Evolutionary conservation across 1,284 basidiomycete genomes (phyloP).

Genomic region (Cutaneotrichosporon sp.): DNA sequence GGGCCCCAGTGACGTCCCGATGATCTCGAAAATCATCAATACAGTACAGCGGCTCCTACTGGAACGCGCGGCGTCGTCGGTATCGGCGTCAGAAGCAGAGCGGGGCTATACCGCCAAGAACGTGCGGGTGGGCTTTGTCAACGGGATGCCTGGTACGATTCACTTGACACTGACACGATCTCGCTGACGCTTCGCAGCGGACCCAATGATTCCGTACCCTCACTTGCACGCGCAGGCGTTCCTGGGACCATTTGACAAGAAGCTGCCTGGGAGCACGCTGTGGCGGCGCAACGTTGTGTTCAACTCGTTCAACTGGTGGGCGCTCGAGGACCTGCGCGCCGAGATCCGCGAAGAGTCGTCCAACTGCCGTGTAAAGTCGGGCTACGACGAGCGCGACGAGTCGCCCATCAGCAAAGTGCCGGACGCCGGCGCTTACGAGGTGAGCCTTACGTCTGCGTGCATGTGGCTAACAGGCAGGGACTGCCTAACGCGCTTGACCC

Average conservation of each 20-base stretch:
- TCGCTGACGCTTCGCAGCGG: constrained; percentile 28
- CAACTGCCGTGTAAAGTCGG: constrained; percentile 46
- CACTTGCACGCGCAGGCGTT: constrained; percentile 47
- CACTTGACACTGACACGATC: no score
- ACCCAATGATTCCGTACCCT: constrained; percentile 39
- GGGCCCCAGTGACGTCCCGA: constrained; percentile 42
- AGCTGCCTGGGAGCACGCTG: constrained; percentile 34
- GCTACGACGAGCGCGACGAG: constrained; percentile 31
- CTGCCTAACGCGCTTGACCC: constrained; percentile 32
- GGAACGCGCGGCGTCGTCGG: background rate
- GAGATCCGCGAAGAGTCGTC: constrained; percentile 47
- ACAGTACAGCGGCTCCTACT: constrained; percentile 26
- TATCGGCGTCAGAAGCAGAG: constrained; percentile 1
- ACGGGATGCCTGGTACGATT: constrained; percentile 29
- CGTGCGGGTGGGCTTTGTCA: constrained; percentile 38
- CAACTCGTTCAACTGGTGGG: constrained; percentile 44
- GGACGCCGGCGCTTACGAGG: constrained; percentile 35
- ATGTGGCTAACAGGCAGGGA: constrained; percentile 21
- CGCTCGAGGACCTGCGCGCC: constrained; percentile 43
- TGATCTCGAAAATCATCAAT: constrained; percentile 37
- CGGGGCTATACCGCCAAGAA: constrained; percentile 15
- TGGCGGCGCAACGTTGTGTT: constrained; percentile 44
- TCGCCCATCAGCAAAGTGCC: constrained; percentile 41
- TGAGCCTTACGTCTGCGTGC: constrained; percentile 13
- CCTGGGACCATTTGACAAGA: constrained; percentile 35